A percentile compares a stretch with the other conserved stretches of the same genome.
phyloP scores from a whole-genome alignment of 371 early-diverging fungal genomes.

The Quaeritorhiza haematococci region DNA sequence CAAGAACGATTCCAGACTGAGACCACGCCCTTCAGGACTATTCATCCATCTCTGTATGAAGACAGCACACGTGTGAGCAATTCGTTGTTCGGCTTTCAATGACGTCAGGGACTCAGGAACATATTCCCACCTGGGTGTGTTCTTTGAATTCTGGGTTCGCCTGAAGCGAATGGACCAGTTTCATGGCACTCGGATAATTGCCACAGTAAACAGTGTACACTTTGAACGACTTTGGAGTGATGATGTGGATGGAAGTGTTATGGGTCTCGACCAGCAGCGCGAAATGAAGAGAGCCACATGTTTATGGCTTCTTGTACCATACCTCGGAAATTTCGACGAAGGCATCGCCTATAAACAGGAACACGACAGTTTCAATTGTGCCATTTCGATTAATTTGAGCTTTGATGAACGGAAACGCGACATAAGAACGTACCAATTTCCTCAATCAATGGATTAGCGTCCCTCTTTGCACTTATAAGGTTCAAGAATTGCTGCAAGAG shows the following conservation, averaged over 20 bases:
- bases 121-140: constrained; percentile 12
- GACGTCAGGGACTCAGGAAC: too few species aligned
- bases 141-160: constrained; percentile 33
- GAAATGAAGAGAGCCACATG: neutral
- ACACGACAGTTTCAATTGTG: too few species aligned
- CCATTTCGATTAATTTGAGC: constrained; percentile 2
- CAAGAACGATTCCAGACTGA: constrained; percentile 48
- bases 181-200: constrained; percentile 48
- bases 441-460: constrained; percentile 27
- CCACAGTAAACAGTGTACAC: constrained; percentile 41
- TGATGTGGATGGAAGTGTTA: neutral
- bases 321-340: constrained; percentile 31
- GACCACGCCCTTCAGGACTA: constrained; percentile 36
- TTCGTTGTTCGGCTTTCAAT: neutral
- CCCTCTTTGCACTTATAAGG: constrained; percentile 23
- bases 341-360: constrained; percentile 23
- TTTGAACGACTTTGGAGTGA: constrained; percentile 22
- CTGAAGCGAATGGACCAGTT: constrained; percentile 31
- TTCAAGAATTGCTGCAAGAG: constrained; percentile 25
- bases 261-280: too few species aligned
- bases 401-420: constrained; percentile 11
- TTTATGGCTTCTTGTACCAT: too few species aligned
- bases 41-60: constrained; percentile 26
- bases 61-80: neutral
- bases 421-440: constrained; percentile 12